Evolutionary conservation across 441 rosid genomes (phyloP).

Genomic region (Omphalea diandra): DNA sequence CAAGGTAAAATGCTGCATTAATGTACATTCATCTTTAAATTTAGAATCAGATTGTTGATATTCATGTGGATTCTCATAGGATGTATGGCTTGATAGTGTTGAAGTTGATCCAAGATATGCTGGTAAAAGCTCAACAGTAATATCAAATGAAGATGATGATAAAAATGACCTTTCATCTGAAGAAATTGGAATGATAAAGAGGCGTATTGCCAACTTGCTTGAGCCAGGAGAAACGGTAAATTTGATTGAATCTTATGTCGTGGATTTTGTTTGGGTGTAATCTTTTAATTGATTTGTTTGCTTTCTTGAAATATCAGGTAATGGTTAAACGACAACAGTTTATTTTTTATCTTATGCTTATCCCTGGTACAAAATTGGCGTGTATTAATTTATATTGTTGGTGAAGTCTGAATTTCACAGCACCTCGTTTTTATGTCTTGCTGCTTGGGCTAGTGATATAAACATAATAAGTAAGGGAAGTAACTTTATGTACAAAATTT

Average conservation of each 20-base stretch:
- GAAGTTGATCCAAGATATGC: constrained; percentile 53
- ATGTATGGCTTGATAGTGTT: constrained; percentile 95
- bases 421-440: not conserved
- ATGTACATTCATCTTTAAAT: constrained; percentile 2
- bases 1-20: constrained; percentile 46
- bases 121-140: constrained; percentile 35
- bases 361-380: not conserved
- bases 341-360: too few relatives aligned
- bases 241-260: constrained; percentile 11
- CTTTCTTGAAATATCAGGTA: not conserved
- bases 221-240: constrained; percentile 92
- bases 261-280: not conserved
- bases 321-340: too few relatives aligned
- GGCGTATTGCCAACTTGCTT: constrained; percentile 78
- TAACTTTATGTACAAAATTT: not conserved
- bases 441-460: not conserved
- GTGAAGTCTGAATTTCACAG: not conserved
- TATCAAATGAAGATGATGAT: constrained; percentile 33
- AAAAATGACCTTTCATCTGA: constrained; percentile 67
- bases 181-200: constrained; percentile 66
- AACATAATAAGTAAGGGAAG: not conserved
- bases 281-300: constrained; percentile 1
- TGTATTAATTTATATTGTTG: not conserved
- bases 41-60: constrained; percentile 5
- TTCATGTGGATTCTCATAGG: constrained; percentile 47